These are phyloP conservation scores for Penicillium rolfsii DNA, from an alignment of 2,329 filamentous ascomycete genomes.

Conservation along the genomic window DNA sequence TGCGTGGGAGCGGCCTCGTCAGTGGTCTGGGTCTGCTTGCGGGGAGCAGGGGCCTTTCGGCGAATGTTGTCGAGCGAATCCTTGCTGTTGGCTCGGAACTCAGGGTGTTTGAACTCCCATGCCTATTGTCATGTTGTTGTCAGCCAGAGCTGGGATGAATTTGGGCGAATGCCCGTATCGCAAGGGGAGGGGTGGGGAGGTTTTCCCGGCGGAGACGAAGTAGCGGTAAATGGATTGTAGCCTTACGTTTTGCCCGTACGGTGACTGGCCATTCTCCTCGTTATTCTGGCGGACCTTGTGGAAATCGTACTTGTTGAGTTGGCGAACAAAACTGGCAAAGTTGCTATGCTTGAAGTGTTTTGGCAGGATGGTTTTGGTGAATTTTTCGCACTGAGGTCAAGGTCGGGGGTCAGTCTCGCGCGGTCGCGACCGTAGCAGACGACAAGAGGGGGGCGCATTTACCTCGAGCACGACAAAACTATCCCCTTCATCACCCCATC, in stretches of 20 bases:
- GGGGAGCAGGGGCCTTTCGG: constrained; percentile 87
- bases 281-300: constrained; percentile 95
- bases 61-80: constrained; percentile 96
- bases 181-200: background rate
- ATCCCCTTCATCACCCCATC: constrained; percentile 93
- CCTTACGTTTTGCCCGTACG: constrained; percentile 75
- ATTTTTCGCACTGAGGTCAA: constrained; percentile 85
- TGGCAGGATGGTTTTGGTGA: constrained; percentile 93
- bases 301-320: constrained; percentile 97
- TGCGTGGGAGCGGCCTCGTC: constrained; percentile 80
- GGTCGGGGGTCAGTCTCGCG: constrained; percentile 23
- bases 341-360: constrained; percentile 99
- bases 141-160: constrained; percentile 28
- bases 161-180: background rate
- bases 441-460: constrained; percentile 33
- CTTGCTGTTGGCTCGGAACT: constrained; percentile 94
- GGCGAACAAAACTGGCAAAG: constrained; percentile 93
- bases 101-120: constrained; percentile 97
- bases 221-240: background rate
- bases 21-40: constrained; percentile 69
- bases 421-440: constrained; percentile 12
- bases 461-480: constrained; percentile 98
- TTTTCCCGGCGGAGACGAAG: background rate
- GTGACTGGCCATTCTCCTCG: constrained; percentile 79
- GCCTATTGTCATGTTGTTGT: constrained; percentile 57